phyloP scores from a whole-genome alignment of 106 monocot genomes.

The Cymbidium sinense region DNA sequence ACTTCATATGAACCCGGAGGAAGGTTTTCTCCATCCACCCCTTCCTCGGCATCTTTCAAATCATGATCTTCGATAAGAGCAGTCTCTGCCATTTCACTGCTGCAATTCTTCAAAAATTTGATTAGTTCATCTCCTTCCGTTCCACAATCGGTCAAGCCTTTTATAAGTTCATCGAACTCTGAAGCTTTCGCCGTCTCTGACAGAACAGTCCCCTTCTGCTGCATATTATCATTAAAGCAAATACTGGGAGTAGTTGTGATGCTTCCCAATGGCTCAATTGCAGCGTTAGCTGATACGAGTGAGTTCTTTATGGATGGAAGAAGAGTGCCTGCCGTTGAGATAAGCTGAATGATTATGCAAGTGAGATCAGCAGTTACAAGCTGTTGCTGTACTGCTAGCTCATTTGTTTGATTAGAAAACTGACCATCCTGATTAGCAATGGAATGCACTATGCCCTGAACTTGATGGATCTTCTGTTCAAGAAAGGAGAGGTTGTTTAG shows the following conservation, averaged over 20 bases:
- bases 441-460: constrained; percentile 59
- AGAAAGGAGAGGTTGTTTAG: constrained; percentile 72
- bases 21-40: constrained; percentile 53
- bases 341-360: constrained; percentile 76
- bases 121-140: constrained; percentile 18
- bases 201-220: constrained; percentile 6
- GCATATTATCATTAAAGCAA: constrained; percentile 1
- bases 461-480: constrained; percentile 89
- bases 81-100: constrained; percentile 22
- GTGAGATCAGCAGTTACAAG: constrained; percentile 74
- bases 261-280: not conserved
- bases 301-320: constrained; percentile 65
- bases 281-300: constrained; percentile 27
- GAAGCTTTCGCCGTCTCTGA: constrained; percentile 20
- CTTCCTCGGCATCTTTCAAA: constrained; percentile 17
- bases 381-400: constrained; percentile 65
- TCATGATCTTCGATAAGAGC: constrained; percentile 44
- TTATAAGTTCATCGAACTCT: constrained; percentile 21
- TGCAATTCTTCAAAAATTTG: constrained; percentile 14
- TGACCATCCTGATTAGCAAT: constrained; percentile 32
- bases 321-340: constrained; percentile 66
- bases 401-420: constrained; percentile 20
- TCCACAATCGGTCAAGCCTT: not conserved
- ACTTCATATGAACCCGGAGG: constrained; percentile 65
- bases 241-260: not conserved